A percentile compares a stretch with the other conserved stretches of the same genome.
phyloP scores from a whole-genome alignment of 345 rosid genomes.

The Pugionium cornutum region DNA sequence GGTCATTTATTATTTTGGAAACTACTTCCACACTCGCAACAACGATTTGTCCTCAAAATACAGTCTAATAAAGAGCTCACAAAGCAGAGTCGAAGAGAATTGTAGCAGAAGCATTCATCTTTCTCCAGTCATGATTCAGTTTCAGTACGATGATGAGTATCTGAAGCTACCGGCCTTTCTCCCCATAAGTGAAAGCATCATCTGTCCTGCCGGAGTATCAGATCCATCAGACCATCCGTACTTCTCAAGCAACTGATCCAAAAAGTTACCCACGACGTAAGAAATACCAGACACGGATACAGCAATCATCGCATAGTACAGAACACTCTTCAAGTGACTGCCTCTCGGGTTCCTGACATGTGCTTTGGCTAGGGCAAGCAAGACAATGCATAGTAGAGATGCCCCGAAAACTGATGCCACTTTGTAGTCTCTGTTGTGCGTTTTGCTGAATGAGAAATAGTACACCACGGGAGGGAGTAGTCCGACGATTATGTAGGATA shows the following conservation, averaged over 20 bases:
- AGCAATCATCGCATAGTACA: constrained; percentile 48
- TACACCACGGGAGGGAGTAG: constrained; percentile 60
- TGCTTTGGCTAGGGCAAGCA: constrained; percentile 72
- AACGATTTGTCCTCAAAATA: constrained; percentile 13
- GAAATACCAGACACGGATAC: constrained; percentile 60
- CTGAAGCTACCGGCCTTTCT: constrained; percentile 32
- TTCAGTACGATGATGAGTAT: constrained; percentile 40
- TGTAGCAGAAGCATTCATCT: background rate
- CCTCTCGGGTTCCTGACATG: constrained; percentile 46
- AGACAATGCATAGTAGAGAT: constrained; percentile 60
- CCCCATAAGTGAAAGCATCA: constrained; percentile 33
- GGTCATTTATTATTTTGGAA: constrained; percentile 17
- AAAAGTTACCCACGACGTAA: constrained; percentile 56
- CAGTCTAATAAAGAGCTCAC: constrained; percentile 16
- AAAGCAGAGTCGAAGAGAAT: constrained; percentile 9
- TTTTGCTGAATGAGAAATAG: constrained; percentile 55
- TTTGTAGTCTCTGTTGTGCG: constrained; percentile 57
- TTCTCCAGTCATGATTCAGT: constrained; percentile 12
- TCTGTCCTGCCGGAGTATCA: constrained; percentile 29
- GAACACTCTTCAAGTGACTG: constrained; percentile 52
- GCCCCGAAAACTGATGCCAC: constrained; percentile 55
- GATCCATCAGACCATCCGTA: constrained; percentile 54
- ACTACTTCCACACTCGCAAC: constrained; percentile 9
- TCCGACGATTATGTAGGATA: constrained; percentile 64
- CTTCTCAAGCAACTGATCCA: constrained; percentile 52